Base-by-base conservation (phyloP, 441 rosid species). In the California macrophylla region DNA sequence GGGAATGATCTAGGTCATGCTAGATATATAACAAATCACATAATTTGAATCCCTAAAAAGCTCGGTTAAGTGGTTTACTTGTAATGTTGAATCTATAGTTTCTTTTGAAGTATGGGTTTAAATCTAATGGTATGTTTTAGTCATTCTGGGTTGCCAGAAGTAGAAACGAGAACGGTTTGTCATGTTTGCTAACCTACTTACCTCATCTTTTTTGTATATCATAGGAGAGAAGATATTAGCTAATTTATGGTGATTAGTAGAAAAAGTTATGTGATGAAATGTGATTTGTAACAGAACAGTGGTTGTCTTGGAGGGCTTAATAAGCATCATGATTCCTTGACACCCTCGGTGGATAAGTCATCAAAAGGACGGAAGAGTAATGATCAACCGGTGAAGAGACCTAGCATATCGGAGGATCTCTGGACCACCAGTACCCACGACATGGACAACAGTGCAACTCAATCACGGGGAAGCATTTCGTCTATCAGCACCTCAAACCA, bases 281-380 rank as follows among this genome's bases (percentile, higher is more conserved):
- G 72, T 77, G 82, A 72, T 82, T 89, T 87, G 89, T 77, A 82
- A 89, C 93, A 85, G 91, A 81, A 82, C 96, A 91, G 96, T 83
- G 85, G 86, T 76, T 85, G 89, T 70, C 75, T 87, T 77, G 87
- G 79, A 75, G 81, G 87, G 83, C 82, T 68, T 80, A 74, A 75
- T 73, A 75, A 78, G 74, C 72, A 75, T 30, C 68, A 28, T 1
- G 6, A 32, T 1, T 32, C 23, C 66, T 29, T 75, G 67, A 79
- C 66, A 3, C 42, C 69, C 64, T 40, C 80, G 58, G 78, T 72
- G 68, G 80, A 78, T 67, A 80, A 76, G 68, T 58, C 71, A 24
- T 63, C 80, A 3, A 68, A 64, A 68, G 73, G 76, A 66, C 16
- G 75, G 36, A 52, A 76, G 45, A 68, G 66, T 69, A 66, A 66